Evolutionary conservation across 352 stramenopile species (phyloP).

Genomic region (Phytophthora foliorum): DNA sequence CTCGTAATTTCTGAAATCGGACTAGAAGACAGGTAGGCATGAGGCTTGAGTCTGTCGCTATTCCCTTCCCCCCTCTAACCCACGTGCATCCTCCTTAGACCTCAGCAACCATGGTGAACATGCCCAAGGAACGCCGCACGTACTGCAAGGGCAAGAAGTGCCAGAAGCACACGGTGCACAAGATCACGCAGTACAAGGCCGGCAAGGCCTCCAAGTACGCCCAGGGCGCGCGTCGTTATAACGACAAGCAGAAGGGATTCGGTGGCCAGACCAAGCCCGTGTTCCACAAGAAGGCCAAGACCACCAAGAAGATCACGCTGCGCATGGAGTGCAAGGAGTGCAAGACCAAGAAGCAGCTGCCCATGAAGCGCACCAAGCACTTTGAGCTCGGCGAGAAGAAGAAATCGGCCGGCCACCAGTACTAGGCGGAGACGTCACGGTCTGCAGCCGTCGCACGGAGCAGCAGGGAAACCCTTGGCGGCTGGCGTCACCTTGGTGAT

Average conservation of each 20-base stretch:
- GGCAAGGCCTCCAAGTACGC: conserved; percentile 99
- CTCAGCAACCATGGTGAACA: conserved; percentile 98
- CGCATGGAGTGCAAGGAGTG: conserved; percentile 99
- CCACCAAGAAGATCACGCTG: conserved; percentile 97
- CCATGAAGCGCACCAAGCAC: conserved; percentile 99
- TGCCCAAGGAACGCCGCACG: conserved; percentile 99
- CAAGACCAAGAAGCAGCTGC: conserved; percentile 99
- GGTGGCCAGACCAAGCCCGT: conserved; percentile 99
- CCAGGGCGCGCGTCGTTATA: conserved; percentile 98
- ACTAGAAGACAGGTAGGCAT: conserved; percentile 91
- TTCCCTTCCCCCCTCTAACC: no score
- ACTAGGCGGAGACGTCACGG: conserved; percentile 92
- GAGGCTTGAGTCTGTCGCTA: no score
- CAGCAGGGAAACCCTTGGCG: conserved; percentile 15
- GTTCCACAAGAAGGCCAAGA: conserved; percentile 99
- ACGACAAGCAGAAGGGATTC: conserved; percentile 99
- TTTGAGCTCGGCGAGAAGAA: conserved; percentile 99
- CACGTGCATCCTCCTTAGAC: no score
- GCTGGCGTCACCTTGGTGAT: conserved; percentile 4
- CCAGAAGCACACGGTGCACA: conserved; percentile 99
- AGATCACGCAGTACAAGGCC: conserved; percentile 99
- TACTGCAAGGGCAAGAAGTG: conserved; percentile 99
- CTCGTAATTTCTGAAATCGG: conserved; percentile 87
- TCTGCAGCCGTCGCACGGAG: conserved; percentile 28
- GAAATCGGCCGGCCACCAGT: conserved; percentile 96